These are phyloP conservation scores for Cocos nucifera DNA, from an alignment of 176 grass and related monocot genomes.

Conservation along the genomic window DNA sequence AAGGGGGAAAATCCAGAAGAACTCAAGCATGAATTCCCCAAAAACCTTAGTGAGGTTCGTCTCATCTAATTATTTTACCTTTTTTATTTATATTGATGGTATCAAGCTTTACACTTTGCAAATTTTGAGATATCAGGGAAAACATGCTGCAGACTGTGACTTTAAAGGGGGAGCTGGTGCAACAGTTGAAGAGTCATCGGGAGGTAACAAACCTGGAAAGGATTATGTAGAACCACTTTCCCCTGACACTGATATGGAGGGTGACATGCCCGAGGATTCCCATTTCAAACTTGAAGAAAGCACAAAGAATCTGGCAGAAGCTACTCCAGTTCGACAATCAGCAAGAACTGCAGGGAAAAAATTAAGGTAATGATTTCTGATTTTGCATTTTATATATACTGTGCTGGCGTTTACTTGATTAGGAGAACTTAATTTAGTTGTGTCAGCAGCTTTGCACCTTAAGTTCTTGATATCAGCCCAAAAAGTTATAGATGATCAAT, in stretches of 20 bases:
- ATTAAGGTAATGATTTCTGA: slow-evolving; percentile 30
- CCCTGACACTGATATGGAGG: slow-evolving; percentile 36
- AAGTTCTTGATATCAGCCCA: too few species aligned
- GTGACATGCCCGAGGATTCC: slow-evolving; percentile 31
- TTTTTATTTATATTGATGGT: slow-evolving; percentile 1
- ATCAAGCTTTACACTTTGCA: background rate
- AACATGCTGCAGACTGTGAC: slow-evolving; percentile 41
- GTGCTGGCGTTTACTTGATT: too few species aligned
- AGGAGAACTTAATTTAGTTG: too few species aligned
- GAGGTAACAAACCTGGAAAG: slow-evolving; percentile 26
- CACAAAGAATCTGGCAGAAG: slow-evolving; percentile 21
- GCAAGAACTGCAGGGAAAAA: slow-evolving; percentile 57
- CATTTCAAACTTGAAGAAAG: slow-evolving; percentile 26
- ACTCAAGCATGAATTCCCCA: slow-evolving; percentile 56
- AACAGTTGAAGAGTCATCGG: slow-evolving; percentile 20
- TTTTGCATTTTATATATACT: background rate
- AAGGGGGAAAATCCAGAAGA: slow-evolving; percentile 86
- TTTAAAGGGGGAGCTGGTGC: slow-evolving; percentile 91
- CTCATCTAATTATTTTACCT: background rate
- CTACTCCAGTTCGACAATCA: slow-evolving; percentile 61
- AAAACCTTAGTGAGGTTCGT: slow-evolving; percentile 44
- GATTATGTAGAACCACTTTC: slow-evolving; percentile 34
- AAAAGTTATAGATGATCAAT: too few species aligned
- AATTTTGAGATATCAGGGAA: slow-evolving; percentile 33
- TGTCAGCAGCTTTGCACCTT: too few species aligned